phyloP scores from a whole-genome alignment of 805 yeast species.

The Candida manassasensis region DNA sequence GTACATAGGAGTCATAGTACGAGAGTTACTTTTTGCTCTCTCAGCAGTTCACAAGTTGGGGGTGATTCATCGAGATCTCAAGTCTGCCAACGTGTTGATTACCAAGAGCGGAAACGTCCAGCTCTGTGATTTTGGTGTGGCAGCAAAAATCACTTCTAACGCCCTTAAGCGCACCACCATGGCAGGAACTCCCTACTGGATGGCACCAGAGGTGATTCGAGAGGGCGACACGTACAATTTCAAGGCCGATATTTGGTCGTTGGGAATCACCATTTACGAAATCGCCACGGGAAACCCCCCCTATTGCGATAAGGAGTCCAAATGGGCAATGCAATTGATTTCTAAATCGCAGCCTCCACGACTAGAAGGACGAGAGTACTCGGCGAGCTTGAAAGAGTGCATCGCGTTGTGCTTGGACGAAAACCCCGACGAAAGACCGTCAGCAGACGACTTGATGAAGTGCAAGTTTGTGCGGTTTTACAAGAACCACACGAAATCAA shows the following conservation, averaged over 20 bases:
- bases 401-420: constrained; percentile 92
- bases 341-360: constrained; percentile 94
- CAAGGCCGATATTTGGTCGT: constrained; percentile 95
- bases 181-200: constrained; percentile 97
- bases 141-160: constrained; percentile 80
- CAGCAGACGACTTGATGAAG: constrained; percentile 78
- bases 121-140: constrained; percentile 97
- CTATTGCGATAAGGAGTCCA: constrained; percentile 89
- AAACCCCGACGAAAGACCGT: constrained; percentile 80
- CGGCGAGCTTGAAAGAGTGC: constrained; percentile 73
- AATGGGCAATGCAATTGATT: constrained; percentile 90
- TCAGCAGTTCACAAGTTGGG: constrained; percentile 81
- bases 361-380: constrained; percentile 82
- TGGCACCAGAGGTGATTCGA: constrained; percentile 97
- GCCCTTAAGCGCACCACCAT: constrained; percentile 83
- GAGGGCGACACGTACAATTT: constrained; percentile 86
- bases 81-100: constrained; percentile 91
- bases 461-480: constrained; percentile 66
- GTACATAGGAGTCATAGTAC: constrained; percentile 73
- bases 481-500: constrained; percentile 53
- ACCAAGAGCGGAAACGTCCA: constrained; percentile 86
- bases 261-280: constrained; percentile 92
- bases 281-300: constrained; percentile 98
- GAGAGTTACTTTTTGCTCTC: constrained; percentile 78
- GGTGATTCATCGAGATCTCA: constrained; percentile 92